phyloP scores from a whole-genome alignment of 768 basidiomycete species.

The Dioszegia hungarica region DNA sequence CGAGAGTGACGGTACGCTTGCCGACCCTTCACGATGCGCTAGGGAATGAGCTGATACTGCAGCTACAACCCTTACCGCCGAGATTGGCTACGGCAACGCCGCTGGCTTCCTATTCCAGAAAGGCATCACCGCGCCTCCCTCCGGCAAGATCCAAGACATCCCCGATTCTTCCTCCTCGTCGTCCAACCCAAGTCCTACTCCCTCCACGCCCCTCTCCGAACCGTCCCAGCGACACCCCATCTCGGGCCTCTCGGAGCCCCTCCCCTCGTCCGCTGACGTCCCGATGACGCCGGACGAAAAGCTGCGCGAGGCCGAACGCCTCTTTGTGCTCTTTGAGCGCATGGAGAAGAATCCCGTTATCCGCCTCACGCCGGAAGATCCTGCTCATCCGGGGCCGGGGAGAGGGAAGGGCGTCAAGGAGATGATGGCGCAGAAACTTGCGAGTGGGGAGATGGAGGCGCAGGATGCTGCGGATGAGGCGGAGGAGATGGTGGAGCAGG shows the following conservation, averaged over 20 bases:
- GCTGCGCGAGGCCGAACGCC: constrained; percentile 82
- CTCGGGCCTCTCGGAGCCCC: constrained; percentile 55
- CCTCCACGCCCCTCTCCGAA: no score
- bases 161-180: constrained; percentile 2
- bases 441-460: constrained; percentile 18
- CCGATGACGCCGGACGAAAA: constrained; percentile 93
- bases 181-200: no score
- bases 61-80: constrained; percentile 69
- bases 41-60: background rate
- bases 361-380: constrained; percentile 4
- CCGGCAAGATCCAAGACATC: constrained; percentile 35
- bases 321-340: constrained; percentile 86
- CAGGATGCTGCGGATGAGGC: constrained; percentile 12
- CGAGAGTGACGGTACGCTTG: constrained; percentile 62
- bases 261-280: background rate
- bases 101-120: constrained; percentile 92
- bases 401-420: constrained; percentile 54
- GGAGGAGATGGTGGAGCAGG: constrained; percentile 13
- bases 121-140: constrained; percentile 56
- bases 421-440: constrained; percentile 44
- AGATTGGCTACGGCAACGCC: constrained; percentile 91
- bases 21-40: background rate
- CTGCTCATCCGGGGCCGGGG: constrained; percentile 17
- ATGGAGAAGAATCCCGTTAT: constrained; percentile 60
- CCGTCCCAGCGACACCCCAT: constrained; percentile 11